A percentile compares a stretch with the other conserved stretches of the same genome.
Conservation (phyloP, 306 rosid species). For the Astragalus membranaceus region DNA sequence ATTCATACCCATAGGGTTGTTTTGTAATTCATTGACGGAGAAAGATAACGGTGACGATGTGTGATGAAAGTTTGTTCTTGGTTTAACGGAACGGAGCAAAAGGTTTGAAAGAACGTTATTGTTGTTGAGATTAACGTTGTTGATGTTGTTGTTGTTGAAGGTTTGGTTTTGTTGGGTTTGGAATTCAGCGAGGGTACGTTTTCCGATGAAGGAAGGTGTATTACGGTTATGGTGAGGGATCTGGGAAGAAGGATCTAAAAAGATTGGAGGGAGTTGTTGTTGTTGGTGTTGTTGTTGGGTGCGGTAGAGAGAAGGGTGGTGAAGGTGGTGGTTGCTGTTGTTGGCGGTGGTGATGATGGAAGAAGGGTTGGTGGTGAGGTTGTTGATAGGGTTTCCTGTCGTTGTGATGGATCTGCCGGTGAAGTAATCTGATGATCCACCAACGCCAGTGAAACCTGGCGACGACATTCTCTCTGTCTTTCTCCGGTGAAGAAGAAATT, state of each 20-base stretch:
- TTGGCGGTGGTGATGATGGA: neutral
- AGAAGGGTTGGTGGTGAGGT: neutral
- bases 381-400: neutral
- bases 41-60: constrained; percentile 49
- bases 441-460: constrained; percentile 67
- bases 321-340: constrained; percentile 27
- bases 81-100: constrained; percentile 57
- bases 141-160: constrained; percentile 17
- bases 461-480: constrained; percentile 36
- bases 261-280: constrained; percentile 31
- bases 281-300: constrained; percentile 54
- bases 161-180: constrained; percentile 34
- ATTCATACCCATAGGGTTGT: no score
- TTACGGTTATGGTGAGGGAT: constrained; percentile 33
- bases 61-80: constrained; percentile 45
- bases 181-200: constrained; percentile 67
- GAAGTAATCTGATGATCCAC: constrained; percentile 52
- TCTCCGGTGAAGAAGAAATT: neutral
- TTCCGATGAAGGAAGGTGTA: constrained; percentile 32
- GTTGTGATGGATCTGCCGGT: constrained; percentile 38
- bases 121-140: constrained; percentile 17
- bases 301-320: constrained; percentile 36
- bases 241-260: constrained; percentile 51
- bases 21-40: neutral
- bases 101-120: constrained; percentile 19